Percentiles rank a stretch among this genome's conserved stretches.
phyloP scores from a whole-genome alignment of 192 early-diverging fungal species.

The Backusella sp. region DNA sequence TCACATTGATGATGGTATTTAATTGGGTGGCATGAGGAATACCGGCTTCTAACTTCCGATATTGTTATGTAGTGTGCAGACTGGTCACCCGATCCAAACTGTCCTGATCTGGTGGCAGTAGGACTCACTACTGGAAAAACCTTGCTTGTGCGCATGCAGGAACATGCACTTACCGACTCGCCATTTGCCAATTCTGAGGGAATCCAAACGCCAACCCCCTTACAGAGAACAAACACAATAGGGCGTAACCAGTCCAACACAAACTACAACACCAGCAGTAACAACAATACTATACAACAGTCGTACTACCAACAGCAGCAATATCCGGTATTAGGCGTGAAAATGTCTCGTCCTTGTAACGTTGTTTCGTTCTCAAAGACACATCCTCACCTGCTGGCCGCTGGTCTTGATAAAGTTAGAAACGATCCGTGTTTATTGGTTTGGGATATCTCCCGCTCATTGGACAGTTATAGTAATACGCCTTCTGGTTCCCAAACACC shows the following conservation, averaged over 20 bases:
- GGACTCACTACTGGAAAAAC: slow-evolving; percentile 59
- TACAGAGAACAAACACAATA: not conserved
- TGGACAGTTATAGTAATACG: slow-evolving; percentile 31
- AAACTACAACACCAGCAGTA: not conserved
- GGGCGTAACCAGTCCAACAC: not conserved
- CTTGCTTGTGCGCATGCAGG: slow-evolving; percentile 52
- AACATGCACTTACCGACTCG: slow-evolving; percentile 18
- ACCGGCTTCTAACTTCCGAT: not conserved
- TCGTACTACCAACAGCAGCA: slow-evolving; percentile 13
- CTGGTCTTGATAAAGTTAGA: slow-evolving; percentile 73
- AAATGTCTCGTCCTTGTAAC: slow-evolving; percentile 64
- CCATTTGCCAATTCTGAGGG: slow-evolving; percentile 11
- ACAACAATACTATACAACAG: not conserved
- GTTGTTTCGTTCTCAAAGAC: slow-evolving; percentile 68
- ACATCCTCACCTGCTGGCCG: slow-evolving; percentile 58
- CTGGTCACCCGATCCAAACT: slow-evolving; percentile 63
- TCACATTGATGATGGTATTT: slow-evolving; percentile 35
- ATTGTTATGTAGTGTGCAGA: slow-evolving; percentile 52
- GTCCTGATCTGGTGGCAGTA: slow-evolving; percentile 55
- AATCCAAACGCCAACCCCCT: slow-evolving; percentile 12
- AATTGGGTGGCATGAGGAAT: not conserved
- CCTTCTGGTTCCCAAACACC: slow-evolving; percentile 20
- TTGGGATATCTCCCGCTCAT: slow-evolving; percentile 68
- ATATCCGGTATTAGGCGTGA: slow-evolving; percentile 45
- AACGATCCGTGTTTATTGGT: slow-evolving; percentile 71